These are phyloP conservation scores for Penicillium simplicissimum DNA, from an alignment of 495 filamentous ascomycete genomes.

Conservation along the genomic window DNA sequence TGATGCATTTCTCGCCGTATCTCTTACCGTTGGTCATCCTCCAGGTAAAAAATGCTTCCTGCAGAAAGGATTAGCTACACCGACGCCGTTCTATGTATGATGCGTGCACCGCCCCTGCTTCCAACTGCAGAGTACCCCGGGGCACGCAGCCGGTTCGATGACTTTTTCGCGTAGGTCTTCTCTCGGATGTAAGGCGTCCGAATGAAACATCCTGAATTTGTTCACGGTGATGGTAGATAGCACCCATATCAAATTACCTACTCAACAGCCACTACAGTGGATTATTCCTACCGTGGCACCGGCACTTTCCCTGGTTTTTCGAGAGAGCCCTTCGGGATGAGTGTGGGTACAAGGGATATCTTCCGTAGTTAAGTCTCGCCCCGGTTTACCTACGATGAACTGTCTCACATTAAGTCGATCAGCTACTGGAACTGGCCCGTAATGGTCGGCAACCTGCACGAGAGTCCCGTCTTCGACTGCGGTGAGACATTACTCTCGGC, in stretches of 20 bases:
- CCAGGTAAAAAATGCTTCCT: conserved; percentile 42
- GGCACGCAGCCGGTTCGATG: conserved; percentile 51
- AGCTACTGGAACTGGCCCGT: conserved; percentile 57
- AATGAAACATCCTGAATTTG: not conserved
- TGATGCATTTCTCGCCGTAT: not conserved
- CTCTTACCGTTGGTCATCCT: not conserved
- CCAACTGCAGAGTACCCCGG: conserved; percentile 47
- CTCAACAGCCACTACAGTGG: conserved; percentile 35
- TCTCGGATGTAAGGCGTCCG: not conserved
- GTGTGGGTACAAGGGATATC: conserved; percentile 62
- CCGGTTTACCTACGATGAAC: not conserved
- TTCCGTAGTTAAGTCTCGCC: conserved; percentile 30
- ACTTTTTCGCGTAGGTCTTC: conserved; percentile 51
- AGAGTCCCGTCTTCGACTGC: conserved; percentile 50
- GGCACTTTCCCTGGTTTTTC: conserved; percentile 60
- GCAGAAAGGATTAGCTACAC: conserved; percentile 45
- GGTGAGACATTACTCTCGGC: conserved; percentile 43
- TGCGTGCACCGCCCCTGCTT: conserved; percentile 41
- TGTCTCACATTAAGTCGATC: not conserved
- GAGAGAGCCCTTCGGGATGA: conserved; percentile 66
- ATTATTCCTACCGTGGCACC: conserved; percentile 66
- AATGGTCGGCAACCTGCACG: conserved; percentile 34
- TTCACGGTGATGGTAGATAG: conserved; percentile 21
- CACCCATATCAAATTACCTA: conserved; percentile 53
- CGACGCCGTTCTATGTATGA: conserved; percentile 49